Base-by-base conservation (phyloP, 1,284 basidiomycete species). In the Cryptococcus amylolentus region DNA sequence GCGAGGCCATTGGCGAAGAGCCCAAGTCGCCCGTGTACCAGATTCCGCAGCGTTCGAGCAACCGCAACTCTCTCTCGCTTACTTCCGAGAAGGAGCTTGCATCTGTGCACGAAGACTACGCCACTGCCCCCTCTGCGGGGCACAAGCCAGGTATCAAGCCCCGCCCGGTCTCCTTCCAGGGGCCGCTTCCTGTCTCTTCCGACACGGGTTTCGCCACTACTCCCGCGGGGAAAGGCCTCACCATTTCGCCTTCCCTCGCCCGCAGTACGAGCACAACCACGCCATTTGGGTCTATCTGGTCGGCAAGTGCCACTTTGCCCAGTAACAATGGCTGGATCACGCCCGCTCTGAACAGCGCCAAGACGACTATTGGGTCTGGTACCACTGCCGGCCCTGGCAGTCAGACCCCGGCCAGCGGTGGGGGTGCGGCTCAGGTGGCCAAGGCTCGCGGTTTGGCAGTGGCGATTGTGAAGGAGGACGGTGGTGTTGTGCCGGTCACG, bases 371-470 rank as follows among this genome's bases (percentile, higher is more conserved):
- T n/a, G 48, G 28, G 26, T 39, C 38, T n/a, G 45, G 26, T 16
- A 8, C 20, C 3, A 35, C 31, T 35, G 31, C 31, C 10, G 31
- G 6, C 31, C 31, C 31, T 35, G 44, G 52, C 13, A 35, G 31
- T 35, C 31, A 35, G 3, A 35, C 31, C 31, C 46, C 27, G 16
- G 31, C 18, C 14, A 53, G 38, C 39, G 38, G 45, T 12, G 49
- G 49, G 28, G 41, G 49, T 12, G 51, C 54, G 3, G 51, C 26
- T 18, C 53, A 43, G 14, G 31, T 57, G 23, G 58, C 64, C 13
- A 60, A 67, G 18, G 56, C 54, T 14, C 58, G 74, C 23, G 74
- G 74, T 3, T 57, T 76, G 38, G 68, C 66, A 1, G 63, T 75
- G 37, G 74, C 70, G 2, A 64, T 76, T 26, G 41, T 76, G 13